phyloP scores from a whole-genome alignment of 306 rosid species.

The Amphicarpaea edgeworthii region DNA sequence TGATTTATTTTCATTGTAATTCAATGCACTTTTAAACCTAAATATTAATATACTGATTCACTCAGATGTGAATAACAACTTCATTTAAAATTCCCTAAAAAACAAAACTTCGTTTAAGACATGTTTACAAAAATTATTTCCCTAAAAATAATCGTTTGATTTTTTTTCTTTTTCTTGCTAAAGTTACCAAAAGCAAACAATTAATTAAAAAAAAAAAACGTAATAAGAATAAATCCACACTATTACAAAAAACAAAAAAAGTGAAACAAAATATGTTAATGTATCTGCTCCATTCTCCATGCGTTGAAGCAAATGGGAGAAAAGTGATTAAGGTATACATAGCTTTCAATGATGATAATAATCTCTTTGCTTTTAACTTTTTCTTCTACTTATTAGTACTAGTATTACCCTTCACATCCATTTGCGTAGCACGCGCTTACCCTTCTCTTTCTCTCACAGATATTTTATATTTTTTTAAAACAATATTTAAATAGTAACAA shows the following conservation, averaged over 20 bases:
- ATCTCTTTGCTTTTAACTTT: slow-evolving; percentile 40
- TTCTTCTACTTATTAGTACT: slow-evolving; percentile 34
- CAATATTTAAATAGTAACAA: background rate
- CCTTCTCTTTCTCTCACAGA: slow-evolving; percentile 18
- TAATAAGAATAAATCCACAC: background rate
- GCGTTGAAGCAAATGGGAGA: background rate
- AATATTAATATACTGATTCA: too few relatives aligned
- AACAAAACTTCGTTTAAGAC: too few relatives aligned
- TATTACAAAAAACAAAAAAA: background rate
- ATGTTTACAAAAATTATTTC: background rate
- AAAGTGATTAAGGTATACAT: slow-evolving; percentile 1
- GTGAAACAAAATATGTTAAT: background rate
- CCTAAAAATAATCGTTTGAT: background rate
- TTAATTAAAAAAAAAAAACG: background rate
- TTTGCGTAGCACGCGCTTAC: slow-evolving; percentile 45
- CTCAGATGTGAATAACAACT: too few relatives aligned
- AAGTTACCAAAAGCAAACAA: background rate
- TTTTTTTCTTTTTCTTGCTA: too few relatives aligned
- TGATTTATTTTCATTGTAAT: too few relatives aligned
- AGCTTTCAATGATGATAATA: slow-evolving; percentile 19
- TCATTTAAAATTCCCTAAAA: too few relatives aligned
- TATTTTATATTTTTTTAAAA: slow-evolving; percentile 10
- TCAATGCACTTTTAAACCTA: too few relatives aligned
- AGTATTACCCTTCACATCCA: slow-evolving; percentile 41
- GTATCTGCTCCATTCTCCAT: slow-evolving; percentile 6